A percentile compares a stretch with the other conserved stretches of the same genome.
phyloP scores from a whole-genome alignment of 345 rosid genomes.

The Eucalyptus erythrocorys region DNA sequence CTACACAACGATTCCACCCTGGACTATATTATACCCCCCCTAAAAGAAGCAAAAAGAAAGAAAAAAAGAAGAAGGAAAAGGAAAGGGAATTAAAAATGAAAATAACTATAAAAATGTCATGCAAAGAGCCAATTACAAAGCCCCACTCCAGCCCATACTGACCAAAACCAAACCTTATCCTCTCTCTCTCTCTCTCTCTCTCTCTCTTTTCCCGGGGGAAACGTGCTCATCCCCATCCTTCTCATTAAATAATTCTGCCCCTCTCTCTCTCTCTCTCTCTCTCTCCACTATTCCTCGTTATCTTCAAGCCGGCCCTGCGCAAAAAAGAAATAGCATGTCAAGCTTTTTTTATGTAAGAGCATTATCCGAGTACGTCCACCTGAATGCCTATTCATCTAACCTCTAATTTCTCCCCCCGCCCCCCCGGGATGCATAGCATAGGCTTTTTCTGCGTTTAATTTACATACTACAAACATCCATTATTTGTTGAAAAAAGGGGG shows the following conservation, averaged over 20 bases:
- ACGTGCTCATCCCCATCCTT: background rate
- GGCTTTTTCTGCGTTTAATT: too few relatives aligned
- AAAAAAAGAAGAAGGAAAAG: background rate
- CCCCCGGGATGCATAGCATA: too few relatives aligned
- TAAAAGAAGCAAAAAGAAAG: background rate
- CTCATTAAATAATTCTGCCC: background rate
- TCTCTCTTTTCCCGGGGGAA: background rate
- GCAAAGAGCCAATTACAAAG: background rate
- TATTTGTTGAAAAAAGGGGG: too few relatives aligned
- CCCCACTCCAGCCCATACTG: background rate
- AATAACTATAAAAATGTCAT: background rate
- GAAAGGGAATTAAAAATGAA: background rate
- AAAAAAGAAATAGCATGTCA: too few relatives aligned
- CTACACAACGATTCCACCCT: background rate
- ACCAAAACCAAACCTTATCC: background rate
- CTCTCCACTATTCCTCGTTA: background rate
- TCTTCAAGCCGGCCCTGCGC: background rate
- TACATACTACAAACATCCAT: too few relatives aligned
- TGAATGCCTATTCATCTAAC: too few relatives aligned
- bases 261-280: background rate
- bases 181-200: background rate
- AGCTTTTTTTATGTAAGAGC: too few relatives aligned
- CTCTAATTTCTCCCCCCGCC: too few relatives aligned
- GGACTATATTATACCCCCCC: background rate
- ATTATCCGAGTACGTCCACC: too few relatives aligned